Conservation (phyloP, 768 basidiomycete genomes). For the Termitomyces sp. region DNA sequence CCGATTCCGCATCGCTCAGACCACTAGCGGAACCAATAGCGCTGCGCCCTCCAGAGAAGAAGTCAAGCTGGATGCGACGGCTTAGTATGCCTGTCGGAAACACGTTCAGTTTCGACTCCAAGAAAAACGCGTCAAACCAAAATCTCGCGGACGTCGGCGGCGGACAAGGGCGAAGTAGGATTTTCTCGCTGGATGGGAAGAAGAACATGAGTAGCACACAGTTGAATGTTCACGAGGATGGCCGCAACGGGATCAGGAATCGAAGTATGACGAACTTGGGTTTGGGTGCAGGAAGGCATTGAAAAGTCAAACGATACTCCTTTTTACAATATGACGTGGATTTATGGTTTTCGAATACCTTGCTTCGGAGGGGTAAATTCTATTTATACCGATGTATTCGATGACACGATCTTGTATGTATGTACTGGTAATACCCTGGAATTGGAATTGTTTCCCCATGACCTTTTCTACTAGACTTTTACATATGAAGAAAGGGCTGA, state of each 20-base stretch:
- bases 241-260: constrained; percentile 44
- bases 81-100: constrained; percentile 72
- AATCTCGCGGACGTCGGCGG: constrained; percentile 16
- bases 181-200: constrained; percentile 46
- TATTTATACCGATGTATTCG: background rate
- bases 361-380: background rate
- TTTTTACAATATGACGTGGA: background rate
- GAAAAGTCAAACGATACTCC: background rate
- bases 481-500: constrained; percentile 86
- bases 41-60: constrained; percentile 52
- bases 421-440: background rate
- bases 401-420: background rate
- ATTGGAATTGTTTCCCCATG: background rate
- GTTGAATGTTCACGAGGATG: constrained; percentile 44
- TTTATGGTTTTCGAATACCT: background rate
- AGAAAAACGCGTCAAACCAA: constrained; percentile 33
- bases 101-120: constrained; percentile 57
- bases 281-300: constrained; percentile 35
- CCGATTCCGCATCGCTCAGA: constrained; percentile 15
- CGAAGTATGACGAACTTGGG: constrained; percentile 53
- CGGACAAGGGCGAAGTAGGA: constrained; percentile 23
- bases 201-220: constrained; percentile 45
- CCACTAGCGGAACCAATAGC: constrained; percentile 42
- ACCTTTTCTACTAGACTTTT: background rate
- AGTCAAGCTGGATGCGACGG: constrained; percentile 68